Conservation (phyloP, 1,139 yeast species). For the Pichia sp. region DNA sequence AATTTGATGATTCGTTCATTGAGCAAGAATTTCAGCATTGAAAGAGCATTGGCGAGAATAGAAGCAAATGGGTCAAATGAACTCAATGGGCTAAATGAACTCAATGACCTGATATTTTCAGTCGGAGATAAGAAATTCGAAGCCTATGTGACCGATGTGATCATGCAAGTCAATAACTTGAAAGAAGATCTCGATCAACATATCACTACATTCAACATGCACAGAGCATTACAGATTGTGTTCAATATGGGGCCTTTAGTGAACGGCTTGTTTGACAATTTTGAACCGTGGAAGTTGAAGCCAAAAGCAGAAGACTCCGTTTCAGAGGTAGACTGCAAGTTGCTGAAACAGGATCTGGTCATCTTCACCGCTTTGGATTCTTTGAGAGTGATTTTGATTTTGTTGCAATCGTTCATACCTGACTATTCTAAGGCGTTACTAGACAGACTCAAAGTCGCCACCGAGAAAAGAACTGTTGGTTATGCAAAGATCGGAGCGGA, state of each 20-base stretch:
- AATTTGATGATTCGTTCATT: conserved; percentile 70
- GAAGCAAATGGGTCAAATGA: conserved; percentile 1
- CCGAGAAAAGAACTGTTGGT: conserved; percentile 31
- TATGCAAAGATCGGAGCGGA: conserved; percentile 40
- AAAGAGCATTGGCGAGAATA: conserved; percentile 30
- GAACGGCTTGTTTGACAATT: conserved; percentile 53
- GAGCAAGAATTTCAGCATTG: conserved; percentile 57
- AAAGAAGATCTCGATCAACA: conserved; percentile 30
- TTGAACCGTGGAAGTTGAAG: conserved; percentile 32
- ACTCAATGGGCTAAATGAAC: conserved; percentile 1
- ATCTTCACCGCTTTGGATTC: conserved; percentile 65
- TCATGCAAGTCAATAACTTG: conserved; percentile 25
- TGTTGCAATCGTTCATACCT: conserved; percentile 71
- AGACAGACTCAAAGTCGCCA: conserved; percentile 50
- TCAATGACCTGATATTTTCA: conserved; percentile 11
- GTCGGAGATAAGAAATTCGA: conserved; percentile 11
- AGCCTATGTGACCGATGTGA: conserved; percentile 15
- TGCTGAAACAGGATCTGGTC: conserved; percentile 37
- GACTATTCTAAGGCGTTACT: conserved; percentile 47
- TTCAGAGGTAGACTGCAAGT: conserved; percentile 13
- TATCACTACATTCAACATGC: conserved; percentile 44
- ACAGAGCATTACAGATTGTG: conserved; percentile 51
- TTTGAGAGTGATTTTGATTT: conserved; percentile 56
- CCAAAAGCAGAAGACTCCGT: conserved; percentile 16
- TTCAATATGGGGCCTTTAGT: conserved; percentile 56